Conservation (phyloP, 2,329 filamentous ascomycete genomes). For the Diaporthe sp. region DNA sequence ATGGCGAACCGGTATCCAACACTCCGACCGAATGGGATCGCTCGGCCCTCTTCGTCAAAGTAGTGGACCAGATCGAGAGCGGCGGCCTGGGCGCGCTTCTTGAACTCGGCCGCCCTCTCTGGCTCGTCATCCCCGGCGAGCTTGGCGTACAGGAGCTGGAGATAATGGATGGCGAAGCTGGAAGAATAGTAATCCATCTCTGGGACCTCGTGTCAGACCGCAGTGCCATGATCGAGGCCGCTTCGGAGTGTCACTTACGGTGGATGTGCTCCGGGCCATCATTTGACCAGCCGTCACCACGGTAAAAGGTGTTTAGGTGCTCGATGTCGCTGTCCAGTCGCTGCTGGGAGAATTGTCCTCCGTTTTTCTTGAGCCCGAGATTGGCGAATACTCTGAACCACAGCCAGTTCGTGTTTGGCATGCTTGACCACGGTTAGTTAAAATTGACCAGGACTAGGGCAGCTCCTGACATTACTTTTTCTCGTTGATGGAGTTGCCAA, state of each 20-base stretch:
- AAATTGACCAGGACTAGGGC: background rate
- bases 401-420: slow-evolving; percentile 78
- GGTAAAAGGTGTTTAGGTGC: slow-evolving; percentile 84
- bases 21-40: slow-evolving; percentile 83
- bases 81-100: slow-evolving; percentile 73
- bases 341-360: slow-evolving; percentile 77
- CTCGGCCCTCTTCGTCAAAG: slow-evolving; percentile 78
- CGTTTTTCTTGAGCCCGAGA: slow-evolving; percentile 81
- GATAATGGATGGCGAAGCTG: slow-evolving; percentile 84
- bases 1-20: slow-evolving; percentile 88
- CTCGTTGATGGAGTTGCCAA: slow-evolving; percentile 82
- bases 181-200: slow-evolving; percentile 90
- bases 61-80: slow-evolving; percentile 82
- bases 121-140: slow-evolving; percentile 77
- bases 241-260: slow-evolving; percentile 57
- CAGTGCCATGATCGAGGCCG: no score
- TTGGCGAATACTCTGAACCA: slow-evolving; percentile 92
- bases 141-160: slow-evolving; percentile 83
- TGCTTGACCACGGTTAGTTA: slow-evolving; percentile 66
- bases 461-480: slow-evolving; percentile 67
- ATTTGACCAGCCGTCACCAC: slow-evolving; percentile 86
- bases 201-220: slow-evolving; percentile 43
- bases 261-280: slow-evolving; percentile 84
- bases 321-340: slow-evolving; percentile 81
- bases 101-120: slow-evolving; percentile 76